A percentile compares a stretch with the other conserved stretches of the same genome.
Evolutionary conservation across 1,284 basidiomycete genomes (phyloP).

Genomic region (Omphalotus olearius): DNA sequence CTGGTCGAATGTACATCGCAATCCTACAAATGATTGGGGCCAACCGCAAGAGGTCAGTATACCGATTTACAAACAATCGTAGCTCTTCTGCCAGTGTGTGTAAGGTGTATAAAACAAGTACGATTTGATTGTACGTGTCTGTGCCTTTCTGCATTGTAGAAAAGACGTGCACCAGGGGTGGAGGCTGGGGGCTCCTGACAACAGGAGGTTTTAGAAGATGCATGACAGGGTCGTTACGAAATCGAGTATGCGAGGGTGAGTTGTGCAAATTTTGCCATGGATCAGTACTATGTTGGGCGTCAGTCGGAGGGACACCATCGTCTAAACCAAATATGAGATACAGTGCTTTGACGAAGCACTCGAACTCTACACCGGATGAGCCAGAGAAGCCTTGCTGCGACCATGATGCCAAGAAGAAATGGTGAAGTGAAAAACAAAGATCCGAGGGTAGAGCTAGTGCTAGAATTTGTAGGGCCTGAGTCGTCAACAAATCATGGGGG

Average conservation of each 20-base stretch:
- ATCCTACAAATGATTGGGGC: conserved; percentile 64
- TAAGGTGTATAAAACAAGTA: conserved; percentile 61
- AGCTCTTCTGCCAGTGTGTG: conserved; percentile 76
- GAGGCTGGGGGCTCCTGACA: conserved; percentile 11
- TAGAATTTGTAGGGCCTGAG: conserved; percentile 56
- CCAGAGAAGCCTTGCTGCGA: conserved; percentile 36
- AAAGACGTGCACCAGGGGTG: conserved; percentile 5
- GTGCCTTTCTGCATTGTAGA: conserved; percentile 5
- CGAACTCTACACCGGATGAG: conserved; percentile 48
- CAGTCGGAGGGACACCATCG: conserved; percentile 20
- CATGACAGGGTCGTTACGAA: conserved; percentile 57
- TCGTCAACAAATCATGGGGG: conserved; percentile 49
- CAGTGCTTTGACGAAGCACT: conserved; percentile 49
- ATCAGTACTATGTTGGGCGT: conserved; percentile 20
- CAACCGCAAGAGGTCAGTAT: conserved; percentile 54
- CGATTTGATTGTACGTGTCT: conserved; percentile 34
- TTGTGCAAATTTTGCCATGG: conserved; percentile 30
- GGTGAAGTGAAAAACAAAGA: conserved; percentile 53
- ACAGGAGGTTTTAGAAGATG: conserved; percentile 40
- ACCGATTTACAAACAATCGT: conserved; percentile 50
- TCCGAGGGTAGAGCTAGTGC: conserved; percentile 55
- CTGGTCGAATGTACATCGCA: conserved; percentile 62
- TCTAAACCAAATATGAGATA: conserved; percentile 45
- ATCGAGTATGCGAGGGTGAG: conserved; percentile 37
- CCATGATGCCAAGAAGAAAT: conserved; percentile 55